Conservation (phyloP, 768 basidiomycete species). For the Mycena vitilis region DNA sequence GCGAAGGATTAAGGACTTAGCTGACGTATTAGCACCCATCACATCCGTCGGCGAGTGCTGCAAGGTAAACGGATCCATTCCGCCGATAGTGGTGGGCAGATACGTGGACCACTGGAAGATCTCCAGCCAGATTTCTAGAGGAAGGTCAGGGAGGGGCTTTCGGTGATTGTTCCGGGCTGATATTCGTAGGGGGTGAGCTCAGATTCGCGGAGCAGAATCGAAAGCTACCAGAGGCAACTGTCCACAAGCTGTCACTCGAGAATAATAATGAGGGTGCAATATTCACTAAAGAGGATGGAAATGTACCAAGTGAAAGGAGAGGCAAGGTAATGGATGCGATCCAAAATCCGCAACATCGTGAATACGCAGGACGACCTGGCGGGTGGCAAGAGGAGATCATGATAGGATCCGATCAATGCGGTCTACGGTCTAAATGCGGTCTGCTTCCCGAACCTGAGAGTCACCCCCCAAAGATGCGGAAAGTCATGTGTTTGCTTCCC, state of each 20-base stretch:
- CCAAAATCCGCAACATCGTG: constrained; percentile 24
- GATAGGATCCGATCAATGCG: too few species aligned
- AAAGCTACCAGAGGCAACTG: constrained; percentile 4
- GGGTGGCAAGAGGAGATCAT: constrained; percentile 21
- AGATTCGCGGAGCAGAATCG: constrained; percentile 1
- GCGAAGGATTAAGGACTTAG: too few species aligned
- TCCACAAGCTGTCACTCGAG: constrained; percentile 7
- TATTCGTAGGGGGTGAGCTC: background rate
- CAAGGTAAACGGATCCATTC: constrained; percentile 59
- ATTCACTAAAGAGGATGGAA: background rate
- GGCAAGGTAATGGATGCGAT: constrained; percentile 14
- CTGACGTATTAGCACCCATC: constrained; percentile 56
- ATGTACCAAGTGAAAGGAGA: constrained; percentile 31
- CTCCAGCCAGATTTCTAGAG: constrained; percentile 65
- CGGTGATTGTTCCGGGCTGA: constrained; percentile 6
- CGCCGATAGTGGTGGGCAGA: constrained; percentile 57
- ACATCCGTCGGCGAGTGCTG: constrained; percentile 55
- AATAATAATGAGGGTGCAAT: constrained; percentile 13
- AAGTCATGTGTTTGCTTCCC: constrained; percentile 6
- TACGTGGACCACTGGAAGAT: constrained; percentile 69
- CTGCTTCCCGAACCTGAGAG: too few species aligned
- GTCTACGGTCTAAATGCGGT: too few species aligned
- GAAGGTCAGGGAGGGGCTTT: constrained; percentile 50
- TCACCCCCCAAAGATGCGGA: background rate
- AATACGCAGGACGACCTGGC: constrained; percentile 18